Evolutionary conservation across 805 yeast species (phyloP), one percentile per base, ranked within the genome.

Genomic region (Ogataea polymorpha): DNA sequence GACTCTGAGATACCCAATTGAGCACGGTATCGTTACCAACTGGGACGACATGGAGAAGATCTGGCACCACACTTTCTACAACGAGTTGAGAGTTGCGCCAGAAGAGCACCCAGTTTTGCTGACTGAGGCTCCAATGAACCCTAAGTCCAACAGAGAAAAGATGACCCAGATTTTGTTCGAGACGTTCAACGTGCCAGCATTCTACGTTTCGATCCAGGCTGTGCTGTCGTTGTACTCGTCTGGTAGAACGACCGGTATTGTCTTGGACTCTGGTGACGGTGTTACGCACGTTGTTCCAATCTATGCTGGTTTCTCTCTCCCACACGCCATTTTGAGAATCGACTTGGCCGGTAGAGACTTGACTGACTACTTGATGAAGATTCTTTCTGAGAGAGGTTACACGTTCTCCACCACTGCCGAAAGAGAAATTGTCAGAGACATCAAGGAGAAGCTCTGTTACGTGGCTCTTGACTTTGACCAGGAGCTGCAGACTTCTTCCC

Each of bases 11-110:
- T 93, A 93, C 80, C 99, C 99, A 68, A 93, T 91, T 69, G 98
- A 93, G 80, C 99, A 93, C 80, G 99, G 99, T 86, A 89, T 93
- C 61, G 98, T 93, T 55, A 91, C 96, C 75, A 89, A 93, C 89
- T 93, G 99, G 99, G 97, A 91, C 71, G 99, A 93, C 70, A 93
- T 93, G 99, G 99, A 93, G 79, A 91, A 91, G 78, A 93, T 93
- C 80, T 93, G 99, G 99, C 98, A 93, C 75, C 99, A 93, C 82
- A 93, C 98, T 62, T 93, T 93, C 82, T 91, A 90, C 91, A 93
- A 93, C 77, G 99, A 93, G 78, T 85, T 93, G 75, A 88, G 98
- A 79, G 97, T 93, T 70, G 97, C 97, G 48, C 98, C 98, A 74
- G 99, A 93, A 76, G 99, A 93, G 77, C 99, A 93, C 81, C 97